Conservation (phyloP, 441 rosid genomes). For the Aquilaria agallochum region DNA sequence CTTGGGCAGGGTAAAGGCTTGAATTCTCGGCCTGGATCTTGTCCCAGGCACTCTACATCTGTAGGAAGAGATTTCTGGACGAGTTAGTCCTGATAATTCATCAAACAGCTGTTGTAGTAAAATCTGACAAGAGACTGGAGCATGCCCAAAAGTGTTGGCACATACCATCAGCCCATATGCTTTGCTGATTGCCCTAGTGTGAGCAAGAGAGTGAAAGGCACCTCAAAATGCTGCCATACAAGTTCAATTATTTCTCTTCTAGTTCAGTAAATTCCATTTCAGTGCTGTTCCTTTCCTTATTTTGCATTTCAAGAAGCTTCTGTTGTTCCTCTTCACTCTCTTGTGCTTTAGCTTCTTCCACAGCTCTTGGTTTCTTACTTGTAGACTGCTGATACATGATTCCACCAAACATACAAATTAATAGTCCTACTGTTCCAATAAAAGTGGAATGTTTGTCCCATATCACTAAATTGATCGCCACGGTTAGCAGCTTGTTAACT, state of each 20-base stretch:
- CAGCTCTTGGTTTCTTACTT: constrained; percentile 55
- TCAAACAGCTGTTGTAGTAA: too few relatives aligned
- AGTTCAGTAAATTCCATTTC: constrained; percentile 25
- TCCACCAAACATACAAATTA: constrained; percentile 94
- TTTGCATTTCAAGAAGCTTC: constrained; percentile 73
- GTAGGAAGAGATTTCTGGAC: too few relatives aligned
- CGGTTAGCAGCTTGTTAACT: constrained; percentile 87
- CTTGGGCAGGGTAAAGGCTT: too few relatives aligned
- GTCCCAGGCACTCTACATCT: too few relatives aligned
- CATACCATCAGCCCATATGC: too few relatives aligned
- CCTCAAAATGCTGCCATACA: too few relatives aligned
- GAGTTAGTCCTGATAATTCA: too few relatives aligned
- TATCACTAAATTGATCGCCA: constrained; percentile 74
- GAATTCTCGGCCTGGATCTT: too few relatives aligned
- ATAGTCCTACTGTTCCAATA: constrained; percentile 77
- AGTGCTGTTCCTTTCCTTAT: constrained; percentile 23
- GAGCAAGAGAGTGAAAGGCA: too few relatives aligned
- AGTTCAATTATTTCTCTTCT: constrained; percentile 6
- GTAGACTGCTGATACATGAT: constrained; percentile 88
- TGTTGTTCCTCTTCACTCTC: constrained; percentile 62
- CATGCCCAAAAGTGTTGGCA: too few relatives aligned
- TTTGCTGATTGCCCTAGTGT: too few relatives aligned
- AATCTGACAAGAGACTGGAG: too few relatives aligned
- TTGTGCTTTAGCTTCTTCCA: constrained; percentile 28
- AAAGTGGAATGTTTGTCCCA: constrained; percentile 95